phyloP scores from a whole-genome alignment of 2,329 filamentous ascomycete species.

The Apiospora marii region DNA sequence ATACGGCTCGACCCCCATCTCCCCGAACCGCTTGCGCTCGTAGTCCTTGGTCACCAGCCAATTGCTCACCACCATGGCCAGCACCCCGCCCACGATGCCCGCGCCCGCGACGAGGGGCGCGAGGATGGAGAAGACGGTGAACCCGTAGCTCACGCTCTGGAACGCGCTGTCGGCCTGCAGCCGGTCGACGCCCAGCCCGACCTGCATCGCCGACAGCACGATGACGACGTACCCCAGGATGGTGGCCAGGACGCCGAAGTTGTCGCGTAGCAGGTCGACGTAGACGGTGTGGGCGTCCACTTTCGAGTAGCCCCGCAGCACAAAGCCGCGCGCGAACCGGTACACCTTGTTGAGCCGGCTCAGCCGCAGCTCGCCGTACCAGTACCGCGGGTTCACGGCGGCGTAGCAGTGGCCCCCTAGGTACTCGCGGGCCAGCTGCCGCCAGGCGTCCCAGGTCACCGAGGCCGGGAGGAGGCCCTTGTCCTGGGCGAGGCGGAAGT shows the following conservation, averaged over 20 bases:
- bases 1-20: conserved; percentile 40
- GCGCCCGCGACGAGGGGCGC: conserved; percentile 36
- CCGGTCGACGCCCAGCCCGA: conserved; percentile 38
- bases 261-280: conserved; percentile 47
- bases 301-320: conserved; percentile 40
- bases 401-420: conserved; percentile 36
- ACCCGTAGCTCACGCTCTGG: conserved; percentile 41
- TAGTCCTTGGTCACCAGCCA: conserved; percentile 38
- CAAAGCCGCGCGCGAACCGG: conserved; percentile 40
- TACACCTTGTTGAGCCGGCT: conserved; percentile 52
- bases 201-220: conserved; percentile 42
- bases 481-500: conserved; percentile 46
- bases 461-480: conserved; percentile 43
- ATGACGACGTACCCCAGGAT: conserved; percentile 48
- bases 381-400: conserved; percentile 45
- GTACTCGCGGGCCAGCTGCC: not conserved
- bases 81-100: conserved; percentile 34
- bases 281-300: conserved; percentile 43
- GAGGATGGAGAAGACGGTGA: conserved; percentile 42
- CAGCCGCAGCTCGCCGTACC: conserved; percentile 50
- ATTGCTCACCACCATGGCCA: conserved; percentile 38
- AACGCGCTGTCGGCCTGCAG: conserved; percentile 37
- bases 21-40: conserved; percentile 37
- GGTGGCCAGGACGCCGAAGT: conserved; percentile 48
- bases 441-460: conserved; percentile 48